Base-by-base conservation (phyloP, 371 early-diverging fungal species). In the Zychaea mexicana region DNA sequence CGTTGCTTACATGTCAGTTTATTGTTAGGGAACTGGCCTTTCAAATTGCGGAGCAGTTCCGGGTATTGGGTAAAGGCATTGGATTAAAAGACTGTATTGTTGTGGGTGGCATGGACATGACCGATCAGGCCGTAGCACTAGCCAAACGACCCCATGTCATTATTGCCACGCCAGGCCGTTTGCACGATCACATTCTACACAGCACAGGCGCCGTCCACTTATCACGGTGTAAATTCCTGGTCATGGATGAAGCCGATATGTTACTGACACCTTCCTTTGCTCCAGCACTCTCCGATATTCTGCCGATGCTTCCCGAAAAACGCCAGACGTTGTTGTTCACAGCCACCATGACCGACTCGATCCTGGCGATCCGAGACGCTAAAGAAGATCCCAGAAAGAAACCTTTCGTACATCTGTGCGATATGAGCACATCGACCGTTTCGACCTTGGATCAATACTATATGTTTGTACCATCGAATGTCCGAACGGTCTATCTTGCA, bases 181-280 rank as follows among this genome's bases (percentile, higher is more conserved):
- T 99, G 38, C 94, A 92, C 7, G 98, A 98, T 77, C 98, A 95
- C 75, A 91, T 99, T 33, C 82, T 86, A 31, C 90, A 88, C 68
- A 89, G 87, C 67, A 65, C 88, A 0, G 84, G 92, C 27, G 90
- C 89, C 9, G 78, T 90, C 4, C 70, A 88, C 46, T 65, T 87
- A 47, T 77, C 82, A 27, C 79, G 84, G 5, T 78, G 83, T 53
- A 77, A 73, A 64, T 92, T 81, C 65, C 72, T 97, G 54, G 95
- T 99, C 4, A 82, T 99, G 64, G 99, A 99, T 84, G 99, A 99
- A 82, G 99, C 99, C 3, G 99, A 99, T 86, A 86, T 96, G 42
- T 72, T 99, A 61, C 77, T 99, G 24, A 85, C 82, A 27, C 80
- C 85, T 13, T 93, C 92, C 17, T 96, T 99, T 84, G 88, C 90